Percentiles rank a stretch among this genome's conserved stretches.
phyloP scores from a whole-genome alignment of 345 rosid genomes.

The Mangifera indica region DNA sequence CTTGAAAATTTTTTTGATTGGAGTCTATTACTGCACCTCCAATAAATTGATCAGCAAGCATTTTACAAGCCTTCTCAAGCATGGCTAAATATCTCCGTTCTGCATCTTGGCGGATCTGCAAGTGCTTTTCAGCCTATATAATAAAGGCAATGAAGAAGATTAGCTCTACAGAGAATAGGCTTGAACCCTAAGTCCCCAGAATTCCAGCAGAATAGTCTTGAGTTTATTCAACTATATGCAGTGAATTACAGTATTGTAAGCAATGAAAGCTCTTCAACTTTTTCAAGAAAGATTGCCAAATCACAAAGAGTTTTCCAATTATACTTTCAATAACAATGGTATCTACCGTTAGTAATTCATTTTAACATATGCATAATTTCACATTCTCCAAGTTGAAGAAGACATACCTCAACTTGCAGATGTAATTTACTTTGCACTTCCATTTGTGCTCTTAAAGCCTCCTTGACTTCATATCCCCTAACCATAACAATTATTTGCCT shows the following conservation, averaged over 20 bases:
- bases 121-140: constrained; percentile 59
- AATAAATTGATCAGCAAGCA: constrained; percentile 61
- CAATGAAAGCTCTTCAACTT: not conserved
- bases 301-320: too few species aligned
- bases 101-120: constrained; percentile 64
- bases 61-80: constrained; percentile 69
- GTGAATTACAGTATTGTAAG: not conserved
- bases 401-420: constrained; percentile 66
- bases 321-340: too few species aligned
- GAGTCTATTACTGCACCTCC: constrained; percentile 35
- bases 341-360: not conserved
- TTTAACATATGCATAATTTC: not conserved
- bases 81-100: constrained; percentile 55
- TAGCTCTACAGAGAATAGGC: constrained; percentile 3
- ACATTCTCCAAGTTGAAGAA: not conserved
- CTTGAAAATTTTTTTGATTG: constrained; percentile 31
- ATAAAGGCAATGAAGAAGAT: constrained; percentile 6
- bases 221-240: not conserved
- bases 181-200: too few species aligned
- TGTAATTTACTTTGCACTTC: constrained; percentile 82
- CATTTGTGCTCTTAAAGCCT: constrained; percentile 74
- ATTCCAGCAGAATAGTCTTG: too few species aligned
- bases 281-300: not conserved
- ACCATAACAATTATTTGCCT: constrained; percentile 13
- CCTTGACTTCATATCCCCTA: constrained; percentile 67